Percentiles rank a stretch among this genome's conserved stretches.
These are phyloP conservation scores for Neurospora intermedia DNA, from an alignment of 495 filamentous ascomycete genomes.

Conservation along the genomic window DNA sequence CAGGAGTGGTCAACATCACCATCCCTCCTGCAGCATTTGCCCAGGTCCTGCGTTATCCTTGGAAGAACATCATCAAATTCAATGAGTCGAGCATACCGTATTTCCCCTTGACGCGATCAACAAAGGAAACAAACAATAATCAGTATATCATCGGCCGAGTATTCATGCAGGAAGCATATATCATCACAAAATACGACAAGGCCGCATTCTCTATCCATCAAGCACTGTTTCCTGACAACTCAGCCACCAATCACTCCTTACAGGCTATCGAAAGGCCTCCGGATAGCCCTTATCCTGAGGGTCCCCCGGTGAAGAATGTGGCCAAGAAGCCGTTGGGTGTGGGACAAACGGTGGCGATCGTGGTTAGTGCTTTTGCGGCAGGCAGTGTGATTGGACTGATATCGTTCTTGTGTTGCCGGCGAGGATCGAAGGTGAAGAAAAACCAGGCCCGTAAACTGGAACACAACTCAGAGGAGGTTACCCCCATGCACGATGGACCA, in stretches of 20 bases:
- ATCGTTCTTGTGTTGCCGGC: constrained; percentile 21
- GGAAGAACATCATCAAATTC: constrained; percentile 36
- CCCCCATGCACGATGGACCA: constrained; percentile 10
- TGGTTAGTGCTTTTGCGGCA: constrained; percentile 32
- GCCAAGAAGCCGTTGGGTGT: constrained; percentile 30
- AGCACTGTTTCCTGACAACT: constrained; percentile 39
- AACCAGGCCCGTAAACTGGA: constrained; percentile 10
- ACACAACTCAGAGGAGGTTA: constrained; percentile 17
- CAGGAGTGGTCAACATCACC: constrained; percentile 47
- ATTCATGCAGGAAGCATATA: constrained; percentile 62
- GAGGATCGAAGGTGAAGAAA: constrained; percentile 17
- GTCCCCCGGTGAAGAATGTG: constrained; percentile 2
- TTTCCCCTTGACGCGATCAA: constrained; percentile 46
- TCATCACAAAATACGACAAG: constrained; percentile 56
- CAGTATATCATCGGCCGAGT: constrained; percentile 55
- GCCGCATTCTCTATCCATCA: constrained; percentile 49
- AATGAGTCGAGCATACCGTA: constrained; percentile 40
- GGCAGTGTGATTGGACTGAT: constrained; percentile 31
- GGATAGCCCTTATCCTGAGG: constrained; percentile 35
- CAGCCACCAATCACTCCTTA: constrained; percentile 34
- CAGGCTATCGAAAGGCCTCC: constrained; percentile 35
- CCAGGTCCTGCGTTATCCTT: constrained; percentile 46
- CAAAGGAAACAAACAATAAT: constrained; percentile 34
- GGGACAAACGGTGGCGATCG: constrained; percentile 27
- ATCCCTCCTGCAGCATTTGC: constrained; percentile 56